phyloP scores from a whole-genome alignment of 805 yeast genomes.

The Yamadazyma sp. region DNA sequence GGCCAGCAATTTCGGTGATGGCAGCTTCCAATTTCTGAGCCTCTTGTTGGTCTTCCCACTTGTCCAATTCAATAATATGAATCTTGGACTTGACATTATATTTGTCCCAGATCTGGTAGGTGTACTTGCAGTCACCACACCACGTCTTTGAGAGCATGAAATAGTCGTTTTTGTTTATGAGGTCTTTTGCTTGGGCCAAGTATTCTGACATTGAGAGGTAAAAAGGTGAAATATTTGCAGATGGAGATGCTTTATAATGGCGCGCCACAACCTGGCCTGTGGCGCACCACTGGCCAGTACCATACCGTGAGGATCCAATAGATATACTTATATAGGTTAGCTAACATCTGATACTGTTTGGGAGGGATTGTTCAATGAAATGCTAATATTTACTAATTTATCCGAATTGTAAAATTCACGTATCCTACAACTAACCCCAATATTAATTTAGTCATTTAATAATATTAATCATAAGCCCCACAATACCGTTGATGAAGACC shows the following conservation, averaged over 20 bases:
- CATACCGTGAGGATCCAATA: no score
- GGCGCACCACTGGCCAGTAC: no score
- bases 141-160: slow-evolving; percentile 68
- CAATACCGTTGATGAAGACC: no score
- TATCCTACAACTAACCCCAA: no score
- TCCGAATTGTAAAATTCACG: no score
- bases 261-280: slow-evolving; percentile 3
- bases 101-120: slow-evolving; percentile 53
- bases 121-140: slow-evolving; percentile 79
- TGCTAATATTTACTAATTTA: no score
- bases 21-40: slow-evolving; percentile 55
- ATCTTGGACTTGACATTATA: slow-evolving; percentile 51
- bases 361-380: no score
- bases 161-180: slow-evolving; percentile 46
- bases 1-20: slow-evolving; percentile 55
- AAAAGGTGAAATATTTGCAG: neutral
- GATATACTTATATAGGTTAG: no score
- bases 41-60: slow-evolving; percentile 44
- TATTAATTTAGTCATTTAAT: no score
- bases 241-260: neutral
- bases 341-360: no score
- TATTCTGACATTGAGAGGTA: slow-evolving; percentile 3
- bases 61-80: slow-evolving; percentile 61
- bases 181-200: slow-evolving; percentile 38
- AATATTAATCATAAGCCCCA: no score